Base-by-base conservation (phyloP, 192 early-diverging fungal genomes). In the Backusella mclennaniae region DNA sequence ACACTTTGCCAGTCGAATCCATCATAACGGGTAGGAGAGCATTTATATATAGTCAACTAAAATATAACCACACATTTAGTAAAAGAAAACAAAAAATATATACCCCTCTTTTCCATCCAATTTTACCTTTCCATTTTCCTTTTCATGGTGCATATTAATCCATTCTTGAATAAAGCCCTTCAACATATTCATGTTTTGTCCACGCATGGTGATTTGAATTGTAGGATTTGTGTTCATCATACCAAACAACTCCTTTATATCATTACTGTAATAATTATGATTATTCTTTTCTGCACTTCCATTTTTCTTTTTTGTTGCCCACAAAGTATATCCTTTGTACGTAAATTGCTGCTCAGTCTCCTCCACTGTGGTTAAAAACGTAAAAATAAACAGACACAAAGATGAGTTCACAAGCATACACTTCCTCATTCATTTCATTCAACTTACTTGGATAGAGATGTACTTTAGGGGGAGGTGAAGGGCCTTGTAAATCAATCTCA, bases 71-170 rank as follows among this genome's bases (percentile, higher is more conserved):
- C 1, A 33, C 11, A 29, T 67, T 67, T 67, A 67, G 66, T 33
- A 14, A 29, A 35, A 42, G 2, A 15, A 42, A 42, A 15, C 5
- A 66, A 41, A 41, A 41, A 44, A 44, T 1, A 17, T 17, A 44
- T 44, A 19, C 17, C 5, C 42, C 42, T 44, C 42, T 31, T 49
- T 19, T 73, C 7, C 6, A 17, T 5, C 5, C 46, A 49, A 49
- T 0, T 53, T 69, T 78, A 78, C 77, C 77, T 71, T 80, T 23
- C 79, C 79, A n/a, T 72, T 35, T 52, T 76, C 75, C 44, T 76
- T 76, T 56, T 73, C 36, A 42, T 76, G 68, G 33, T 80, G 71
- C 6, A 42, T 19, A 21, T 76, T 31, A 39, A 76, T 71, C 79
- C 79, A 80, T 52, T 80, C 79, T 56, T 80, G 73, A 23, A 80